phyloP scores from a whole-genome alignment of 164 flowering plant species.

The Santalum album region DNA sequence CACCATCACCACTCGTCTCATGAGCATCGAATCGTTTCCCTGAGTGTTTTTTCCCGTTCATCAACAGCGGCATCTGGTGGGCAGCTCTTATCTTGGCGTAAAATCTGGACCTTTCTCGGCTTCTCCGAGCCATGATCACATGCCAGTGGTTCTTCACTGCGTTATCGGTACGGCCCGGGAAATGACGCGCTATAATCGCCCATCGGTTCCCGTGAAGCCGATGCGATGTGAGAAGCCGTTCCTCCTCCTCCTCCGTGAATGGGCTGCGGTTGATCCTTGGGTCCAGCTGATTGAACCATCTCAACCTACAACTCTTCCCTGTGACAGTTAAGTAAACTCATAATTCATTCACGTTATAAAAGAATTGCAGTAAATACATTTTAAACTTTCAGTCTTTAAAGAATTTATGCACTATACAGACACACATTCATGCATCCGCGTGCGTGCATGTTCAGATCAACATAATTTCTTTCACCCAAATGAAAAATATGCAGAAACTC shows the following conservation, averaged over 20 bases:
- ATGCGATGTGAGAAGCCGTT: conserved; percentile 51
- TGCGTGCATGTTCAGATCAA: too few relatives aligned
- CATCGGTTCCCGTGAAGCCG: conserved; percentile 59
- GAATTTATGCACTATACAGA: too few relatives aligned
- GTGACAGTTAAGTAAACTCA: background rate
- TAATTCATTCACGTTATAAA: too few relatives aligned
- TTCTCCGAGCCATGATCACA: conserved; percentile 50
- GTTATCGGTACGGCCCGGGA: conserved; percentile 69
- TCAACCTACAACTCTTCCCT: conserved; percentile 74
- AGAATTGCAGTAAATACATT: too few relatives aligned
- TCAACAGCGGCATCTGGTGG: too few relatives aligned
- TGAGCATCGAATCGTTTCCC: too few relatives aligned
- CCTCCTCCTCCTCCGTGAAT: conserved; percentile 71
- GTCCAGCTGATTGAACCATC: conserved; percentile 74
- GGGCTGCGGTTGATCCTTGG: conserved; percentile 58
- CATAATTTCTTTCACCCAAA: too few relatives aligned
- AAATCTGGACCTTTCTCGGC: conserved; percentile 38
- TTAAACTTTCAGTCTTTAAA: too few relatives aligned
- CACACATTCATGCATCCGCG: too few relatives aligned
- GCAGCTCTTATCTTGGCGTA: conserved; percentile 18
- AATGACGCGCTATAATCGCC: conserved; percentile 52
- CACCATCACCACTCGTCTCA: too few relatives aligned
- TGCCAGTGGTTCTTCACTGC: conserved; percentile 83
- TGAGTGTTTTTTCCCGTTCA: too few relatives aligned
- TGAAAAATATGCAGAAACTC: too few relatives aligned